Conservation (phyloP, 2,329 filamentous ascomycete genomes). For the Xylariaceae sp. region DNA sequence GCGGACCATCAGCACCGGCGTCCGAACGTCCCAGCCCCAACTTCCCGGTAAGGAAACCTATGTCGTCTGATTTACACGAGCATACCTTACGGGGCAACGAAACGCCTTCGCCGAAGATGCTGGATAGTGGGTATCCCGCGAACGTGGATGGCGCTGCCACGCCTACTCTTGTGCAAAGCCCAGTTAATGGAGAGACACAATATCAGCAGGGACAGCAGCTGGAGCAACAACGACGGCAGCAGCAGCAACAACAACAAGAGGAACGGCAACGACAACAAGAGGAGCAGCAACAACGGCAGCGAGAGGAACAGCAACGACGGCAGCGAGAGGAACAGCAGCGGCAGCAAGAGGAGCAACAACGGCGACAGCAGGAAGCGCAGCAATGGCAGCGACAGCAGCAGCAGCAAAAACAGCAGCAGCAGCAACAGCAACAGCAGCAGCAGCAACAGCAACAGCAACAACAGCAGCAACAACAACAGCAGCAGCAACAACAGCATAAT, state of each 20-base stretch:
- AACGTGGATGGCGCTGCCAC: slow-evolving; percentile 3
- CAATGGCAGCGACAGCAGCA: not conserved
- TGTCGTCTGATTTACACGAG: slow-evolving; percentile 15
- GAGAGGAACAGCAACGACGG: too few species aligned
- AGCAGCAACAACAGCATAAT: slow-evolving; percentile 2
- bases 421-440: not conserved
- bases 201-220: slow-evolving; percentile 1
- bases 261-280: too few species aligned
- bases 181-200: slow-evolving; percentile 5
- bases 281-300: not conserved
- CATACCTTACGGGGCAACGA: slow-evolving; percentile 14
- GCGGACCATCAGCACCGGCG: slow-evolving; percentile 7
- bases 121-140: slow-evolving; percentile 15
- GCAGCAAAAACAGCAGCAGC: not conserved
- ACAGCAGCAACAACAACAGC: not conserved
- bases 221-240: not conserved
- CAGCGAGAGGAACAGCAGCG: not conserved
- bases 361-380: not conserved
- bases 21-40: slow-evolving; percentile 23
- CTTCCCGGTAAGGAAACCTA: slow-evolving; percentile 24
- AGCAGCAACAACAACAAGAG: not conserved
- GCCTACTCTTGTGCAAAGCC: slow-evolving; percentile 12
- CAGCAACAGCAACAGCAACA: not conserved
- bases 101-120: slow-evolving; percentile 21
- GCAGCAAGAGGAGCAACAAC: not conserved